Evolutionary conservation across 176 grass and related monocot genomes (phyloP).

Genomic region (Tuctoria greenei): DNA sequence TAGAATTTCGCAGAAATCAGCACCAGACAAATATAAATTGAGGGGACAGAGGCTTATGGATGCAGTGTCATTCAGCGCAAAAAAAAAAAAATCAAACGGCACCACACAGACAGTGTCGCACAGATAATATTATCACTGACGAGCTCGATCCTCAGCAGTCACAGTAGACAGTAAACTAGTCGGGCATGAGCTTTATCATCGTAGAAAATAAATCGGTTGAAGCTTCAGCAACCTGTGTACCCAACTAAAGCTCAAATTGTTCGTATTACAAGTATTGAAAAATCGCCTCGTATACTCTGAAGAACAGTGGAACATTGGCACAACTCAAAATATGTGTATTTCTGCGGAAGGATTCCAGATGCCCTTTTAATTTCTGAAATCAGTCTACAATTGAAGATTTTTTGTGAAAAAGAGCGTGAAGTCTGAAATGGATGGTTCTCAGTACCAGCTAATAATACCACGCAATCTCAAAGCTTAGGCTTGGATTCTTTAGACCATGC

Average conservation of each 20-base stretch:
- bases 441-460: constrained; percentile 11
- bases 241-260: background rate
- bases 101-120: background rate
- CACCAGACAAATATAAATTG: background rate
- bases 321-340: constrained; percentile 3
- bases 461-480: constrained; percentile 49
- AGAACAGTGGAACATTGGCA: background rate
- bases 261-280: constrained; percentile 21
- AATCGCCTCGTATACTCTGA: background rate
- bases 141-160: background rate
- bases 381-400: background rate
- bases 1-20: background rate
- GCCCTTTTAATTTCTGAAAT: constrained; percentile 16
- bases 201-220: background rate
- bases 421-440: background rate
- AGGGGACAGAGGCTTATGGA: background rate
- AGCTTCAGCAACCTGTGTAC: background rate
- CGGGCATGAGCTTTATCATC: background rate
- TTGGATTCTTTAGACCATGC: constrained; percentile 86
- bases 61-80: background rate
- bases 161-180: background rate
- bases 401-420: constrained; percentile 7
- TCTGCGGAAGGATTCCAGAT: background rate
- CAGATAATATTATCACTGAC: background rate
- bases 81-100: background rate